A percentile compares a stretch with the other conserved stretches of the same genome.
phyloP scores from a whole-genome alignment of 805 yeast species.

The Cyberlindnera americana region DNA sequence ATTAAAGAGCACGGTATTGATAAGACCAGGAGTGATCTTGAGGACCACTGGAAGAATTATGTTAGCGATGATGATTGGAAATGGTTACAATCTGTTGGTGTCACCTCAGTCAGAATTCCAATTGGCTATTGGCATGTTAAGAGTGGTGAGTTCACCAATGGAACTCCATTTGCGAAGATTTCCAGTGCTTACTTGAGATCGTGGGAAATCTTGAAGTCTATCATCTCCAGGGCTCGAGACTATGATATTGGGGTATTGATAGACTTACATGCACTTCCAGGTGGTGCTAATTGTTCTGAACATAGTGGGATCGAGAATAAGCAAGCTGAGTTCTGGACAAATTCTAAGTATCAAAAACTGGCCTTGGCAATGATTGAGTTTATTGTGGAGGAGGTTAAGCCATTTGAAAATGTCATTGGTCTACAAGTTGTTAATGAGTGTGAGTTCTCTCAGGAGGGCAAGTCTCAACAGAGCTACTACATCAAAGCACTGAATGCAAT shows the following conservation, averaged over 20 bases:
- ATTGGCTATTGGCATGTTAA: slow-evolving; percentile 88
- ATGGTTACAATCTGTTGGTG: slow-evolving; percentile 63
- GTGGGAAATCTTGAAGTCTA: slow-evolving; percentile 60
- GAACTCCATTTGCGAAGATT: slow-evolving; percentile 59
- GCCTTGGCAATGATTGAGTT: slow-evolving; percentile 53
- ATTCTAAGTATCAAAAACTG: slow-evolving; percentile 36
- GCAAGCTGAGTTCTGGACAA: slow-evolving; percentile 63
- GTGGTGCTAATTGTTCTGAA: slow-evolving; percentile 84
- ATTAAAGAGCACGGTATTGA: slow-evolving; percentile 49
- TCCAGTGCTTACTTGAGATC: slow-evolving; percentile 62
- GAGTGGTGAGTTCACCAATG: slow-evolving; percentile 53
- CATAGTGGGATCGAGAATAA: slow-evolving; percentile 73
- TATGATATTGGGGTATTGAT: slow-evolving; percentile 70
- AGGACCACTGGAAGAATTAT: slow-evolving; percentile 63
- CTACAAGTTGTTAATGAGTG: slow-evolving; percentile 87
- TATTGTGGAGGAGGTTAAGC: slow-evolving; percentile 55
- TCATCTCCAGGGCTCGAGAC: slow-evolving; percentile 56
- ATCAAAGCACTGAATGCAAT: slow-evolving; percentile 58
- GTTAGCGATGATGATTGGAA: slow-evolving; percentile 72
- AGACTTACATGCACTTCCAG: slow-evolving; percentile 88
- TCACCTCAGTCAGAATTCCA: slow-evolving; percentile 83
- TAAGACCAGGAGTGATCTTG: slow-evolving; percentile 49
- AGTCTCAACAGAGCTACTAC: slow-evolving; percentile 58
- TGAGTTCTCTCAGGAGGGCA: slow-evolving; percentile 53
- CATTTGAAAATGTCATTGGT: slow-evolving; percentile 69